Evolutionary conservation across 108 stramenopile genomes (phyloP), one percentile per base, ranked within the genome.

Genomic region (Cyclotella atomus): DNA sequence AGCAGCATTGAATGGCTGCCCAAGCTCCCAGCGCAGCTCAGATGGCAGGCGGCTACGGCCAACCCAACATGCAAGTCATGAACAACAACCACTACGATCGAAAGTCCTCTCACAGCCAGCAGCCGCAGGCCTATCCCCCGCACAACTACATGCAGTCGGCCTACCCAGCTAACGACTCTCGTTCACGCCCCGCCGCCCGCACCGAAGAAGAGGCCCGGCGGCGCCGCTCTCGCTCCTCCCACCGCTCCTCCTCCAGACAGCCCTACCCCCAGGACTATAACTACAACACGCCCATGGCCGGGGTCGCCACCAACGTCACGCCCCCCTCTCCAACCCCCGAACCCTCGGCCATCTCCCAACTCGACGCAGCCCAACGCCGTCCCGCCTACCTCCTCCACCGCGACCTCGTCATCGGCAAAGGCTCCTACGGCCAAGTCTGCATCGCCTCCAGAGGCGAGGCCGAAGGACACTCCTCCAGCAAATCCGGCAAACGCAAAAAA

Each of bases 371-470:
- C 20, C 89, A 88, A 46, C 79, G 94, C 9, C 81, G 95, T 47
- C 95, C 95, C 10, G 91, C 91, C 0, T 96, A 96, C 74, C 79
- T 96, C 24, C 86, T 96, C 21, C 95, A 96, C 59, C 84, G 92
- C 10, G 92, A 96, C 60, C 57, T 96, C 33, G 95, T 96, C 54
- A 94, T 96, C 68, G 95, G 95, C 19, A 91, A 92, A 68, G 95
- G 95, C 12, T 92, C 91, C 25, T 96, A 94, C 68, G 95, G 95
- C 14, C 95, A 96, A 64, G 95, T 96, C 12, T 96, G 95, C 69
- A 96, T 96, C 67, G 95, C 95, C 17, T 91, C 89, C 23, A 53
- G 92, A 24, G 95, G 92, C 19, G 94, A 91, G 71, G 79, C 89
- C n/a, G 89, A 94, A 66, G 89, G 88, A 10, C 88, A 90, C 45